A percentile compares a stretch with the other conserved stretches of the same genome.
Evolutionary conservation across 371 early-diverging fungal genomes (phyloP).

Genomic region (Capillidium rhysosporum): DNA sequence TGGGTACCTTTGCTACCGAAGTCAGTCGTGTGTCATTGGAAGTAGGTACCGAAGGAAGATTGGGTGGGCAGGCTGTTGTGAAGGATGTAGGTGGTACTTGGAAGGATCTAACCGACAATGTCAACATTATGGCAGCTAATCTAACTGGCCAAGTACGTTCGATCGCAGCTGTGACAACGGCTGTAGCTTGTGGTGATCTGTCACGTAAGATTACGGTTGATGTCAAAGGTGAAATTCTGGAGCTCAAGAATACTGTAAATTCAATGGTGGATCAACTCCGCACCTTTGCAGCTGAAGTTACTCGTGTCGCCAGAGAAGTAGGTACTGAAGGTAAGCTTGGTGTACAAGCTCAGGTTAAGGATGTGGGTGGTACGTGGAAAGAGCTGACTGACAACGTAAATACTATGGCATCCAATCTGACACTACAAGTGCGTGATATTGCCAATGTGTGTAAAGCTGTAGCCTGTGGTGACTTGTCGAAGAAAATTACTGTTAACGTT

Average conservation of each 20-base stretch:
- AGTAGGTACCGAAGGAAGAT: conserved; percentile 26
- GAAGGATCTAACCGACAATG: conserved; percentile 29
- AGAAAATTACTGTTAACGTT: conserved; percentile 21
- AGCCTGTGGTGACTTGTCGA: conserved; percentile 23
- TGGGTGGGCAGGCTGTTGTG: conserved; percentile 26
- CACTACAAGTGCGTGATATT: conserved; percentile 16
- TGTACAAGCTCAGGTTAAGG: conserved; percentile 32
- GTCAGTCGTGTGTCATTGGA: conserved; percentile 26
- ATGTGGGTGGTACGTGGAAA: conserved; percentile 36
- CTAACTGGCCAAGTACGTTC: conserved; percentile 29
- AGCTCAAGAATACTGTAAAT: conserved; percentile 29
- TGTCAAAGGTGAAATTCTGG: conserved; percentile 26
- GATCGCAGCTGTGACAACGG: conserved; percentile 23
- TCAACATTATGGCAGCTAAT: conserved; percentile 24
- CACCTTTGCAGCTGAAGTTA: conserved; percentile 27
- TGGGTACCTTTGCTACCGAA: conserved; percentile 26
- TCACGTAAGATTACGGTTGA: conserved; percentile 22
- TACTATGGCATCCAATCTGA: conserved; percentile 19
- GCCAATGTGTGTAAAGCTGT: conserved; percentile 21
- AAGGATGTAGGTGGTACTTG: conserved; percentile 29
- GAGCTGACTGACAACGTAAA: conserved; percentile 39
- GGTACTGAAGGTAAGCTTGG: conserved; percentile 31
- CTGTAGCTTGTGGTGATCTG: conserved; percentile 26
- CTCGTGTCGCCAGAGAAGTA: conserved; percentile 25
- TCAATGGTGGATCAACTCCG: conserved; percentile 27